Evolutionary conservation across 495 filamentous ascomycete species (phyloP).

Genomic region (Xanthoparmelia taractica): DNA sequence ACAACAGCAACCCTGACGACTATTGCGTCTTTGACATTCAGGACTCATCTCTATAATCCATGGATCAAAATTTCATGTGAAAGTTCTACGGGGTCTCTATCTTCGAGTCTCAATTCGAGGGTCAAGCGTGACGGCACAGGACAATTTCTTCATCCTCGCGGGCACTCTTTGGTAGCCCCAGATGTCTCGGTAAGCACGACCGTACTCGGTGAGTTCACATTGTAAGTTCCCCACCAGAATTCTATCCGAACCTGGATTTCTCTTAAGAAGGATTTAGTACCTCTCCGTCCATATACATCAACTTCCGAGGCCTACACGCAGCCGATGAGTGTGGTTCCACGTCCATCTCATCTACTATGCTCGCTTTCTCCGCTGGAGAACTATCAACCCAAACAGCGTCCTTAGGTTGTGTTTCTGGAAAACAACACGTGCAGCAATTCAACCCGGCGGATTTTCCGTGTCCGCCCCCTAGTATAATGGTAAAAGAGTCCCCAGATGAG

Average conservation of each 20-base stretch:
- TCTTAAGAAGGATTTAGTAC: too few relatives aligned
- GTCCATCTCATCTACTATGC: slow-evolving; percentile 9
- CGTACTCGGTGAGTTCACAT: not conserved
- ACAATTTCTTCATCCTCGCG: not conserved
- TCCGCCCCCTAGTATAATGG: slow-evolving; percentile 3
- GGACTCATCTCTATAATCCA: not conserved
- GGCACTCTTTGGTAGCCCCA: not conserved
- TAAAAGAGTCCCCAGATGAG: not conserved
- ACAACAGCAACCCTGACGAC: not conserved
- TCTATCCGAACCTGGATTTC: not conserved
- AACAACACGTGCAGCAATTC: slow-evolving; percentile 4
- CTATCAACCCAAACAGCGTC: not conserved
- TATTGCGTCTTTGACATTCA: not conserved
- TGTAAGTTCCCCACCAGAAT: not conserved
- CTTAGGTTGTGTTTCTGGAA: not conserved
- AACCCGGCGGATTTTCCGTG: slow-evolving; percentile 6
- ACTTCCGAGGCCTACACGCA: not conserved
- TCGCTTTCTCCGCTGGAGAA: slow-evolving; percentile 4
- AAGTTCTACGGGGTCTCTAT: too few relatives aligned
- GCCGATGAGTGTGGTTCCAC: not conserved
- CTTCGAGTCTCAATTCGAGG: too few relatives aligned
- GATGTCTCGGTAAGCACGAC: not conserved
- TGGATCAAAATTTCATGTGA: too few relatives aligned
- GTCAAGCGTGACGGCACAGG: too few relatives aligned
- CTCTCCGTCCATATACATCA: not conserved